Evolutionary conservation across 805 yeast species (phyloP).

Genomic region (Starmera caribaea): DNA sequence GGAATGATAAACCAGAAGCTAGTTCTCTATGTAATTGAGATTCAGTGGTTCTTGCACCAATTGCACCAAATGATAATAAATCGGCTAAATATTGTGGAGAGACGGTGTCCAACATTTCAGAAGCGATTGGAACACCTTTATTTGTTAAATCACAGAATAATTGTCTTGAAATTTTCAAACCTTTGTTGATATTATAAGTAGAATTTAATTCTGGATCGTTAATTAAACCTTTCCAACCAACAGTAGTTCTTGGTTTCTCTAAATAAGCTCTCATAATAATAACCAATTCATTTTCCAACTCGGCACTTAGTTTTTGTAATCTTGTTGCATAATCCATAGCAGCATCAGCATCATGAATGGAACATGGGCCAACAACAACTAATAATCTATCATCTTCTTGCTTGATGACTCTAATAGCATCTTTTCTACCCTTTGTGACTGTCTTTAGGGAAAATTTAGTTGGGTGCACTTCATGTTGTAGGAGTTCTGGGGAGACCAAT

Average conservation of each 20-base stretch:
- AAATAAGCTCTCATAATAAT: constrained; percentile 95
- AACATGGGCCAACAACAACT: constrained; percentile 94
- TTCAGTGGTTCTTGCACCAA: constrained; percentile 98
- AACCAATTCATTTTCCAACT: constrained; percentile 65
- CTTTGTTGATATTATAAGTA: constrained; percentile 91
- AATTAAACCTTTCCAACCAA: constrained; percentile 97
- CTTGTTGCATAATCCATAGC: constrained; percentile 81
- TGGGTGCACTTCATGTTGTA: constrained; percentile 79
- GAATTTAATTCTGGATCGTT: constrained; percentile 94
- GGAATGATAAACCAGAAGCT: constrained; percentile 97
- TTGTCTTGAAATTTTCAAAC: constrained; percentile 78
- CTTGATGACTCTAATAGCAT: constrained; percentile 62
- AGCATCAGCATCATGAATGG: constrained; percentile 84
- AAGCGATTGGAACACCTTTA: constrained; percentile 82
- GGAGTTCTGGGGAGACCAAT: constrained; percentile 81
- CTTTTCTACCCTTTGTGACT: constrained; percentile 70
- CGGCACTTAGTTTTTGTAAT: constrained; percentile 57
- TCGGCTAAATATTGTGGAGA: constrained; percentile 94
- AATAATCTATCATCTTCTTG: constrained; percentile 77
- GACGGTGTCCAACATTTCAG: constrained; percentile 97
- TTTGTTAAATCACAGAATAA: constrained; percentile 75
- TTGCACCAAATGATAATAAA: constrained; percentile 88
- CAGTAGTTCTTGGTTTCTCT: constrained; percentile 98
- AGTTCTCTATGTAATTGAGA: constrained; percentile 96
- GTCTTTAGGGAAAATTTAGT: constrained; percentile 42